Evolutionary conservation across 768 basidiomycete genomes (phyloP).

Genomic region (Podaxis carcinomalis): DNA sequence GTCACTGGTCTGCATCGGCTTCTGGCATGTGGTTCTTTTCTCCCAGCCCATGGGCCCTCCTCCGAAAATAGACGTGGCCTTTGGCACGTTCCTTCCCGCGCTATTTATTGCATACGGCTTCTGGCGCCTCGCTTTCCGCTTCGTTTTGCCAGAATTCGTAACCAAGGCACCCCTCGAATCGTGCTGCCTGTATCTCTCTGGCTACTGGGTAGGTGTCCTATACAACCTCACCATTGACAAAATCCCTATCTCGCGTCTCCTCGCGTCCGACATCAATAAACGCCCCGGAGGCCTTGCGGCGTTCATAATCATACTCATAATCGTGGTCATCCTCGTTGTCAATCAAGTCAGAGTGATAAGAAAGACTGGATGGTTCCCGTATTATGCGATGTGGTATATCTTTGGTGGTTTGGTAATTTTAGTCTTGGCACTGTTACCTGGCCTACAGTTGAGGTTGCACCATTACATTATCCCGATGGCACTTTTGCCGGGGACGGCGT

Average conservation of each 20-base stretch:
- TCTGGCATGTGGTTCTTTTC: constrained; percentile 81
- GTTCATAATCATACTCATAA: constrained; percentile 62
- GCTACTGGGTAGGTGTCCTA: constrained; percentile 77
- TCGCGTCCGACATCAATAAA: constrained; percentile 58
- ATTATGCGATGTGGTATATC: constrained; percentile 73
- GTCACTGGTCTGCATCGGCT: constrained; percentile 79
- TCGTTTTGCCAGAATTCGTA: constrained; percentile 64
- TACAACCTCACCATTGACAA: constrained; percentile 67
- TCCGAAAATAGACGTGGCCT: constrained; percentile 68
- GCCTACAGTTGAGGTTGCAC: constrained; percentile 66
- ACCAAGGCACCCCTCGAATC: constrained; percentile 65
- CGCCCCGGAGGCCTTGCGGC: constrained; percentile 65
- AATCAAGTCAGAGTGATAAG: constrained; percentile 83
- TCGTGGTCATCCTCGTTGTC: constrained; percentile 53
- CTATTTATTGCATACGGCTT: constrained; percentile 78
- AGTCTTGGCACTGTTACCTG: constrained; percentile 66
- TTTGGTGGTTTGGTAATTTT: constrained; percentile 61
- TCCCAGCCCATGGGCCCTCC: constrained; percentile 66
- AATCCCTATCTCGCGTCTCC: constrained; percentile 77
- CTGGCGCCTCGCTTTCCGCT: constrained; percentile 74
- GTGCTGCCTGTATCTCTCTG: constrained; percentile 66
- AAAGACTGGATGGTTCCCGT: constrained; percentile 79
- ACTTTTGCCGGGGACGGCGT: constrained; percentile 73
- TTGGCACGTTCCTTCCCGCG: constrained; percentile 71
- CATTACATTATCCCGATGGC: constrained; percentile 79